Evolutionary conservation across 2,329 filamentous ascomycete genomes (phyloP).

Genomic region (Myriosclerotinia duriaeana): DNA sequence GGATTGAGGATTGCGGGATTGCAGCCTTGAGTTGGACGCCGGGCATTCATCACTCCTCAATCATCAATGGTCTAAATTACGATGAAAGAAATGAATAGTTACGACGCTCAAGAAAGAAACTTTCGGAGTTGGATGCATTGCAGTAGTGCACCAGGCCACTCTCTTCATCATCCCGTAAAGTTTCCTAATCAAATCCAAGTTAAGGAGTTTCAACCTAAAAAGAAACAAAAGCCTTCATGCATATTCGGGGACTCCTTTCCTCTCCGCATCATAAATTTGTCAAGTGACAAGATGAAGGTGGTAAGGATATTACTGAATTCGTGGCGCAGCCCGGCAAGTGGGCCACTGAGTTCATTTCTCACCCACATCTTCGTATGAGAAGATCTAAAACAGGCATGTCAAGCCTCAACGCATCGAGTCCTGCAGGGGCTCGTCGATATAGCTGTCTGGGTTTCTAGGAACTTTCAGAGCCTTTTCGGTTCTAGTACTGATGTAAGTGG

Average conservation of each 20-base stretch:
- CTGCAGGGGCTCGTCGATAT: too few species aligned
- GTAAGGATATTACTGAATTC: constrained; percentile 13
- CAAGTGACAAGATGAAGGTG: constrained; percentile 22
- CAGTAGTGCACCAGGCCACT: constrained; percentile 10
- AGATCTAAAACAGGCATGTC: constrained; percentile 16
- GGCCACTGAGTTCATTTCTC: constrained; percentile 5
- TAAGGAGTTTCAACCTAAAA: constrained; percentile 15
- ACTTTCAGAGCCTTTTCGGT: constrained; percentile 13
- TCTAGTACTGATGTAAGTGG: constrained; percentile 7
- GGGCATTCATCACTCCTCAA: constrained; percentile 6
- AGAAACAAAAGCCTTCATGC: constrained; percentile 6
- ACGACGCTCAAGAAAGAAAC: neutral
- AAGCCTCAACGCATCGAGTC: constrained; percentile 15
- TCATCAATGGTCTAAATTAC: constrained; percentile 13
- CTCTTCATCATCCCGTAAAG: constrained; percentile 14
- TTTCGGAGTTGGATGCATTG: constrained; percentile 10
- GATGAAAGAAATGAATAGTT: constrained; percentile 11
- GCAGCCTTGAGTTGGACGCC: constrained; percentile 5
- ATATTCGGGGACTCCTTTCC: neutral
- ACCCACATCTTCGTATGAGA: constrained; percentile 5
- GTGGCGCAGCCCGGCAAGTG: constrained; percentile 21
- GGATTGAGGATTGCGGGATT: constrained; percentile 18
- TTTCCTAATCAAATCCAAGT: constrained; percentile 20
- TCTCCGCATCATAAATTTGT: constrained; percentile 20
- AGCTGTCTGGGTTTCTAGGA: too few species aligned